Conservation (phyloP, 805 yeast species). For the Pichia cabralensis region DNA sequence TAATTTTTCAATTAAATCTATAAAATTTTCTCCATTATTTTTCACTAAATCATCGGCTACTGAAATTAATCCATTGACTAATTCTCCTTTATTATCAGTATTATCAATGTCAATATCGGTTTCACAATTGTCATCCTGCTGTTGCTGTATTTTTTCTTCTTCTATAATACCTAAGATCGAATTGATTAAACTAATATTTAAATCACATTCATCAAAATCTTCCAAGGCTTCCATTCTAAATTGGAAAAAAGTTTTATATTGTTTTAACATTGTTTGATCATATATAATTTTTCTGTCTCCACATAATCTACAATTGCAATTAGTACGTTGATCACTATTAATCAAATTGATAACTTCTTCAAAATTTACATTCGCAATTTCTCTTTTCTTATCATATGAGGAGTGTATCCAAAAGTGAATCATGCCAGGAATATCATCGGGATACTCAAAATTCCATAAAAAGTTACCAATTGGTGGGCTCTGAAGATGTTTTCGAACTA, state of each 20-base stretch:
- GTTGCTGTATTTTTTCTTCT: slow-evolving; percentile 3
- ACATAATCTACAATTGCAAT: slow-evolving; percentile 69
- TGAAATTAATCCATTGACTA: slow-evolving; percentile 18
- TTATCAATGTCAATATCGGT: neutral
- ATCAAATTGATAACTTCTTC: slow-evolving; percentile 57
- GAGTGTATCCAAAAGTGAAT: slow-evolving; percentile 59
- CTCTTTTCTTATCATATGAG: slow-evolving; percentile 46
- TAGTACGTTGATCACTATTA: slow-evolving; percentile 44
- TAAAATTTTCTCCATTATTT: slow-evolving; percentile 68
- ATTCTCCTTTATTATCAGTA: neutral
- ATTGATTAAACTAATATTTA: slow-evolving; percentile 19
- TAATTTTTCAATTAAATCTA: slow-evolving; percentile 70
- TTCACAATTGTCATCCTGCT: slow-evolving; percentile 2
- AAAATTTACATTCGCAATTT: slow-evolving; percentile 57
- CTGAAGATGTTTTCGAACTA: slow-evolving; percentile 13
- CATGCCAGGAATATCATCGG: slow-evolving; percentile 43
- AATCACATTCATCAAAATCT: slow-evolving; percentile 29
- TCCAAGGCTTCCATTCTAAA: slow-evolving; percentile 26
- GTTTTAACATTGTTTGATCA: slow-evolving; percentile 65
- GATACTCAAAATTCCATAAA: slow-evolving; percentile 27
- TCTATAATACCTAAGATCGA: slow-evolving; percentile 18
- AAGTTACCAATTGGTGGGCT: slow-evolving; percentile 16
- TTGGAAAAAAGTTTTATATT: slow-evolving; percentile 60
- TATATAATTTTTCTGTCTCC: slow-evolving; percentile 63
- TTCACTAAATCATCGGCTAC: slow-evolving; percentile 74